These are phyloP conservation scores for Phytophthora pinifolia DNA, from an alignment of 352 stramenopile genomes.

Conservation along the genomic window DNA sequence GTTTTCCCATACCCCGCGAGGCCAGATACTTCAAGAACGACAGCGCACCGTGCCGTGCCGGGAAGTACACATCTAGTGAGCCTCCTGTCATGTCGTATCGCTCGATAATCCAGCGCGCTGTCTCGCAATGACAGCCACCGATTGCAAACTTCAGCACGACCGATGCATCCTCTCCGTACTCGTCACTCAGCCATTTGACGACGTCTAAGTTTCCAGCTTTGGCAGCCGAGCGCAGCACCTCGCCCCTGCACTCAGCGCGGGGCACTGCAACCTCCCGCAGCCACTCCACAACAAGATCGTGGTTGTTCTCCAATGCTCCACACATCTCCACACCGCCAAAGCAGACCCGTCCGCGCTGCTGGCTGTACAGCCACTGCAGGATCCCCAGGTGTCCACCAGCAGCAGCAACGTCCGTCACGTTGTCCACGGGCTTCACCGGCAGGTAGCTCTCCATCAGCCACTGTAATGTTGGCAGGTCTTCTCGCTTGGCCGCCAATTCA, in stretches of 20 bases:
- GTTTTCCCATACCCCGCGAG: background rate
- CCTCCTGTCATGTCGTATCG: background rate
- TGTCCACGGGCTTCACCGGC: conserved; percentile 7
- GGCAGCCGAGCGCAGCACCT: conserved; percentile 14
- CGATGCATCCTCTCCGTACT: conserved; percentile 6
- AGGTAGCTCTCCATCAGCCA: conserved; percentile 24
- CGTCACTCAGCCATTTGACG: conserved; percentile 16
- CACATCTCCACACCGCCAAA: conserved; percentile 22
- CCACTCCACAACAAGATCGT: conserved; percentile 42
- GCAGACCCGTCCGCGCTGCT: conserved; percentile 5
- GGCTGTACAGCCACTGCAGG: conserved; percentile 21
- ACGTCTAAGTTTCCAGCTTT: conserved; percentile 13
- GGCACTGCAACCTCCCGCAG: conserved; percentile 29
- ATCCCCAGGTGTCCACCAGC: conserved; percentile 13
- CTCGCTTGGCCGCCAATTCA: conserved; percentile 4
- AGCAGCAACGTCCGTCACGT: conserved; percentile 15
- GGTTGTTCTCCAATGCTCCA: conserved; percentile 32
- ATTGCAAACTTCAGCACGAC: conserved; percentile 7
- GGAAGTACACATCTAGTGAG: conserved; percentile 10
- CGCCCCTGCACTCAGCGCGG: background rate
- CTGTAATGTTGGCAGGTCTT: conserved; percentile 7
- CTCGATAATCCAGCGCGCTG: conserved; percentile 24
- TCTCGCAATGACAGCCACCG: conserved; percentile 6
- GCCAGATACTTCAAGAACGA: conserved; percentile 20
- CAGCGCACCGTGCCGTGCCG: conserved; percentile 8